Percentiles rank a stretch among this genome's conserved stretches.
These are phyloP conservation scores for Suhomyces guaymorum DNA, from an alignment of 1,139 yeast genomes.

Conservation along the genomic window DNA sequence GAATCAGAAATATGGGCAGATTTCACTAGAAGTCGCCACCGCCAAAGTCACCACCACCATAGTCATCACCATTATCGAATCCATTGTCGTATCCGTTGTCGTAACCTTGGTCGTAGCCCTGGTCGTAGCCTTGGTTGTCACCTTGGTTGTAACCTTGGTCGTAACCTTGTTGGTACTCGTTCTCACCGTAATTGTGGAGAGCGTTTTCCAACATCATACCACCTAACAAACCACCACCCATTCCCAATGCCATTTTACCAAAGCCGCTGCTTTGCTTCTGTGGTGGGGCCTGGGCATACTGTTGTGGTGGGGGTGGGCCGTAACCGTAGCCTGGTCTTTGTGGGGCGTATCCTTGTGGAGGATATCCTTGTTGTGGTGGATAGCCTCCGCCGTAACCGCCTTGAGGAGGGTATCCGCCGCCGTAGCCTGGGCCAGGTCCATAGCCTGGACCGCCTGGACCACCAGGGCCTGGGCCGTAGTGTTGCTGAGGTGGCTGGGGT, in stretches of 20 bases:
- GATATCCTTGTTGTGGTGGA: conserved; percentile 18
- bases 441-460: conserved; percentile 6
- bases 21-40: background rate
- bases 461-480: conserved; percentile 18
- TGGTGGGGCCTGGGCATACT: conserved; percentile 24
- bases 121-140: conserved; percentile 18
- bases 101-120: conserved; percentile 22
- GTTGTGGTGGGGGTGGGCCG: conserved; percentile 23
- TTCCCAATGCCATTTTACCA: conserved; percentile 65
- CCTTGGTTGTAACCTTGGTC: conserved; percentile 39
- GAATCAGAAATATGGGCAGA: too few relatives aligned
- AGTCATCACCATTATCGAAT: conserved; percentile 11
- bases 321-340: conserved; percentile 25
- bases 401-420: conserved; percentile 25
- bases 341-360: conserved; percentile 21
- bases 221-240: conserved; percentile 79
- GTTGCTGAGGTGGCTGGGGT: conserved; percentile 20
- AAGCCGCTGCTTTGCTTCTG: conserved; percentile 32
- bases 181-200: conserved; percentile 23
- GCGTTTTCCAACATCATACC: conserved; percentile 54
- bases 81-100: conserved; percentile 21
- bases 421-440: conserved; percentile 20
- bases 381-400: conserved; percentile 20
- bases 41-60: conserved; percentile 24
- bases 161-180: conserved; percentile 29